Conservation (phyloP, 1,284 basidiomycete genomes). For the Mixia osmundae region DNA sequence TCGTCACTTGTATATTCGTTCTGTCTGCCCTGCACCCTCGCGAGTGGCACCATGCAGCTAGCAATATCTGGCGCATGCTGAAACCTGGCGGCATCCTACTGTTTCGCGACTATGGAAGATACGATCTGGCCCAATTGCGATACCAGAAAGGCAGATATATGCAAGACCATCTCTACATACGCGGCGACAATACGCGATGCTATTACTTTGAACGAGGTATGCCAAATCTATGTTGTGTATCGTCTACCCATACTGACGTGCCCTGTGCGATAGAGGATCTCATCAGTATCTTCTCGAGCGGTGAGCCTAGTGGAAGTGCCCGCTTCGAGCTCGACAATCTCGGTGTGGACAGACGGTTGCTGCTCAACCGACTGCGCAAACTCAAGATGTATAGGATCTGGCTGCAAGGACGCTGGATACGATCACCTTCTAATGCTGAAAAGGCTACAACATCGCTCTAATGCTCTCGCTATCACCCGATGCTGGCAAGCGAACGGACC, state of each 20-base stretch:
- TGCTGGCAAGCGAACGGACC: too few relatives aligned
- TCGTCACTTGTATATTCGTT: conserved; percentile 83
- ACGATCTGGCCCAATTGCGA: conserved; percentile 79
- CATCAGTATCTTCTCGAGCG: not conserved
- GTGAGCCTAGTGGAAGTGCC: not conserved
- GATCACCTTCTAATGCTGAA: too few relatives aligned
- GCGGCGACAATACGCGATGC: conserved; percentile 87
- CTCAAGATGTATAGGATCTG: conserved; percentile 65
- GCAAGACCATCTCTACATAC: conserved; percentile 67
- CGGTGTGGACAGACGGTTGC: conserved; percentile 62
- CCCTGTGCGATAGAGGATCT: conserved; percentile 14
- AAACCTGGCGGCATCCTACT: conserved; percentile 69
- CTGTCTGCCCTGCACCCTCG: conserved; percentile 77
- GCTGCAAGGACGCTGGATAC: conserved; percentile 17
- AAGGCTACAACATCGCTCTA: too few relatives aligned
- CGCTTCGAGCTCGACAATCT: conserved; percentile 45
- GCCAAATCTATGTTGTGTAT: too few relatives aligned
- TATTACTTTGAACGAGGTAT: conserved; percentile 75
- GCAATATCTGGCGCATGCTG: conserved; percentile 65
- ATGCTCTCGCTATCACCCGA: too few relatives aligned
- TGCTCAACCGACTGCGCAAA: conserved; percentile 75
- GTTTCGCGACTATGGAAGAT: conserved; percentile 80
- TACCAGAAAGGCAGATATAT: conserved; percentile 62
- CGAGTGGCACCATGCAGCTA: conserved; percentile 67
- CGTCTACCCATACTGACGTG: too few relatives aligned